Evolutionary conservation across 108 stramenopile genomes (phyloP), one percentile per base, ranked within the genome.

Genomic region (Cyclotella choctawhatcheeana): DNA sequence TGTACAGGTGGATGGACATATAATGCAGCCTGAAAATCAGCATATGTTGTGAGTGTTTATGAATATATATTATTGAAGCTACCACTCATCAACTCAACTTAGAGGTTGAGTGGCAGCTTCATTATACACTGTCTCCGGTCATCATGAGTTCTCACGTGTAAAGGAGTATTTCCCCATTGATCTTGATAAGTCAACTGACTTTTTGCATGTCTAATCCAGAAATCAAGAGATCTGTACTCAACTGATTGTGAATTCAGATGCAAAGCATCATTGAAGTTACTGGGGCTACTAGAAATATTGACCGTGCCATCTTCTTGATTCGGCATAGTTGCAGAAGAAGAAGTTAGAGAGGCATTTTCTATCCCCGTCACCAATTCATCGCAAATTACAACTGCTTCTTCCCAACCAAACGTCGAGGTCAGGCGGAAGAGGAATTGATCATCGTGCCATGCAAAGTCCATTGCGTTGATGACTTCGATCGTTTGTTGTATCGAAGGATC

Each of bases 161-260:
- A 44, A 2, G 76, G 68, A 24, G 76, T 69, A 35, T 77, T 77
- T 14, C 68, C 68, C 76, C 76, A 77, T 47, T 77, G 76, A 64
- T 77, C 76, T 13, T 20, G 52, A 62, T 69, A 69, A 31, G 34
- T 44, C 30, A 77, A 31, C 27, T 69, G 76, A 26, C 13, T 17
- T 17, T 31, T 44, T 17, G 68, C 61, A 37, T 56, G 8, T 1
- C 3, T 4, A 21, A 75, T 24, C 66, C 58, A 66, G 17, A 54
- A 6, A 3, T 48, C 25, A 4, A 74, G 20, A 12, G 58, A 61
- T 52, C 18, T 4, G 20, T 44, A 2, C 17, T 22, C 5, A 22
- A 2, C 1, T 12, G 37, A 40, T 40, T 12, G 37, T 40, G 37
- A 40, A 40, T 40, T 12, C 37, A 10, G 37, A 6, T 40, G 37